A percentile compares a stretch with the other conserved stretches of the same genome.
Evolutionary conservation across 2,329 filamentous ascomycete species (phyloP).

Genomic region (Mycosphaerella sp.): DNA sequence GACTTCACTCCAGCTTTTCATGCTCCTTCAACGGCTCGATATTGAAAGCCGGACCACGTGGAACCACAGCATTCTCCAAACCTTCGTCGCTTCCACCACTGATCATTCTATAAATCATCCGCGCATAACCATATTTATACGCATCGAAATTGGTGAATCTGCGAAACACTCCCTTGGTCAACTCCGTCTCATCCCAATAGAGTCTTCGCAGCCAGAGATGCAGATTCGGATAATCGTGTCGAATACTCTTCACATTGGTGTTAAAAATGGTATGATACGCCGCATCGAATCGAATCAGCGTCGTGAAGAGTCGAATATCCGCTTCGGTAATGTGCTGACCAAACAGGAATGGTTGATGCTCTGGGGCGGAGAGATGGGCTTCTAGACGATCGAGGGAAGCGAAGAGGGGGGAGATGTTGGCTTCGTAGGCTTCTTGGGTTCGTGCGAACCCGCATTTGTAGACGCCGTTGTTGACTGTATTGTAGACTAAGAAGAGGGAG

Average conservation of each 20-base stretch:
- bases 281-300: conserved; percentile 64
- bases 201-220: conserved; percentile 44
- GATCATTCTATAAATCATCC: conserved; percentile 13
- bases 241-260: conserved; percentile 59
- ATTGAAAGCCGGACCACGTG: conserved; percentile 12
- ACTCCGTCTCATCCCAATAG: conserved; percentile 43
- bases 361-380: conserved; percentile 54
- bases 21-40: conserved; percentile 14
- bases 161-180: conserved; percentile 40
- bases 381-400: conserved; percentile 71
- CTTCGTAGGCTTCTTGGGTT: conserved; percentile 74
- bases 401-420: conserved; percentile 66
- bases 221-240: conserved; percentile 52
- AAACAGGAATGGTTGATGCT: conserved; percentile 61
- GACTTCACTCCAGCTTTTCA: conserved; percentile 12
- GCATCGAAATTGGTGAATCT: conserved; percentile 41
- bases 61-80: conserved; percentile 11
- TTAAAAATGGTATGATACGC: conserved; percentile 87
- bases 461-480: conserved; percentile 43
- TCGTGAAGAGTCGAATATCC: conserved; percentile 45
- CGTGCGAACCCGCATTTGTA: conserved; percentile 66
- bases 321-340: conserved; percentile 72
- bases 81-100: conserved; percentile 9
- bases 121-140: conserved; percentile 18
- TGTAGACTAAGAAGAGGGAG: too few species aligned